Conservation (phyloP, 2,329 filamentous ascomycete species). For the Xylaria sp. region DNA sequence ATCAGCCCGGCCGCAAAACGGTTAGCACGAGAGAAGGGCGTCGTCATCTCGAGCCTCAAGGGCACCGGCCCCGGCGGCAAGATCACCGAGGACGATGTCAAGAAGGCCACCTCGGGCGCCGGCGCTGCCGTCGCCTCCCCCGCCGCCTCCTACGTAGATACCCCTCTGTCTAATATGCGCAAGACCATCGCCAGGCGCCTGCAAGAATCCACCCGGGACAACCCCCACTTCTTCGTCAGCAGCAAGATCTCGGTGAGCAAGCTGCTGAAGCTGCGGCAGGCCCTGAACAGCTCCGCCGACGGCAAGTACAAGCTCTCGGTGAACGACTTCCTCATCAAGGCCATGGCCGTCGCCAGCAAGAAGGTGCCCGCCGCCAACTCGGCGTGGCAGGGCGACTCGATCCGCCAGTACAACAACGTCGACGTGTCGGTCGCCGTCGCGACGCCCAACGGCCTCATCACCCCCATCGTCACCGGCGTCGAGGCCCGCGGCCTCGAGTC, state of each 20-base stretch:
- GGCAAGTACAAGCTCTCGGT: conserved; percentile 99
- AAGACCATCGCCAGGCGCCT: conserved; percentile 96
- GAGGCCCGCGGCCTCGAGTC: conserved; percentile 83
- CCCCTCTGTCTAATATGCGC: conserved; percentile 88
- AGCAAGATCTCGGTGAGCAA: conserved; percentile 89
- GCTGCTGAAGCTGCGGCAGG: conserved; percentile 92
- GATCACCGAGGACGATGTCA: conserved; percentile 90
- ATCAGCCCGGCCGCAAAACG: conserved; percentile 75
- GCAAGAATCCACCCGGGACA: conserved; percentile 84
- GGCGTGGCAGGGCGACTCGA: conserved; percentile 86
- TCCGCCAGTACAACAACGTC: conserved; percentile 90
- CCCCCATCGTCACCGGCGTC: conserved; percentile 91
- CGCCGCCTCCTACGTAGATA: conserved; percentile 77
- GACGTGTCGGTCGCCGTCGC: conserved; percentile 96
- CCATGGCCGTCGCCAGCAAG: conserved; percentile 81
- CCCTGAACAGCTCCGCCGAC: conserved; percentile 84
- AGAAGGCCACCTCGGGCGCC: conserved; percentile 75
- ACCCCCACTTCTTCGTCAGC: conserved; percentile 98
- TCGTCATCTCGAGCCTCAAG: conserved; percentile 78
- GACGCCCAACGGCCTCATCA: conserved; percentile 92
- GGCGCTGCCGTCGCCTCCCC: conserved; percentile 57
- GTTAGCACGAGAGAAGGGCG: conserved; percentile 81
- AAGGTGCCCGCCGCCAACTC: conserved; percentile 97
- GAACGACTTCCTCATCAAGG: conserved; percentile 99
- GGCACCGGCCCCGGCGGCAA: conserved; percentile 83